Evolutionary conservation across 148 eudicot genomes (phyloP), one percentile per base, ranked within the genome.

Genomic region (Polygonum maritimum): DNA sequence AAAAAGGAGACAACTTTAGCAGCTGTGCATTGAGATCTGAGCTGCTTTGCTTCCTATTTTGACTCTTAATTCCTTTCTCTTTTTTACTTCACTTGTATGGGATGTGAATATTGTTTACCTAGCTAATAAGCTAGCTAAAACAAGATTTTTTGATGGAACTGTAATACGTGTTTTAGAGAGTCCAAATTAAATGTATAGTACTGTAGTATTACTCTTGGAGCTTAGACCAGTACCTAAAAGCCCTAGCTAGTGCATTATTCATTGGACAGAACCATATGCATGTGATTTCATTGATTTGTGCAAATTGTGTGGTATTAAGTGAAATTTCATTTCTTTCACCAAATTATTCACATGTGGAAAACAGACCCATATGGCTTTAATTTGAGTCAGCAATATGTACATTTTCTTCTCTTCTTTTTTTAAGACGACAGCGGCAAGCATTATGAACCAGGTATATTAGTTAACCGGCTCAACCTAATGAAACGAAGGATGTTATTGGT

Each of bases 1-100:
- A 26, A 12, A 71, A 40, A 21, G 31, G 33, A 44, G 51, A 40
- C 51, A 44, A 10, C 48, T 40, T 21, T 71, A 16, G 13, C 21
- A 71, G 33, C 48, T 62, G 44, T 44, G 36, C 80, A 7, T 80
- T 74, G 85, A 87, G 85, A 83, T 83, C 79, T 79, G 87, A 65
- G 87, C 82, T 71, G 39, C 75, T 36, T 58, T 79, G 38, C 75
- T 21, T 21, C 36, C 36, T 48, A 26, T n/a, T 58, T 85, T 88
- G 85, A 88, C 87, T 80, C 85, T 82, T 76, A 26, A 26, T 26
- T 74, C n/a, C 63, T 69, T 72, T 74, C 76, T 2, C 8, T 71
- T 69, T 72, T 74, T 75, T 3, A 3, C 26, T 21, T 54, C 60
- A n/a, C 15, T 31, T 60, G 6, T 60, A 15, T 31, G 69, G 69